Evolutionary conservation across 805 yeast species (phyloP).

Genomic region (Candida sithepensis): DNA sequence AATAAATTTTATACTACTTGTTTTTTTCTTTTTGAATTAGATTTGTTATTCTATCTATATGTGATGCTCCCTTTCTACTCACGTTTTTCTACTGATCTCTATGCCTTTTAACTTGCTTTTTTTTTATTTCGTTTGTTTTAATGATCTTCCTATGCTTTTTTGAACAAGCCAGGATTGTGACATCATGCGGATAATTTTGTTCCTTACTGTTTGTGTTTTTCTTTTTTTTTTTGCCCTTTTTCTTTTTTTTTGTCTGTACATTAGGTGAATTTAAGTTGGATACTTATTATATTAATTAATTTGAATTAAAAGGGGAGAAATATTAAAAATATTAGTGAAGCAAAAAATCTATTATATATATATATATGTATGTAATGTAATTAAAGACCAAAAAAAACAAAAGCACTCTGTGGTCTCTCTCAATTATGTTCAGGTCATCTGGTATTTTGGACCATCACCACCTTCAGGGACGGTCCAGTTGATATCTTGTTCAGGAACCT

Average conservation of each 20-base stretch:
- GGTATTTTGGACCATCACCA: constrained; percentile 97
- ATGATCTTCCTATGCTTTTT: background rate
- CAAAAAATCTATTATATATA: background rate
- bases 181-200: background rate
- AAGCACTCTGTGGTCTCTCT: no score
- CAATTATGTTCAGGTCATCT: constrained; percentile 68
- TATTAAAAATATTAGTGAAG: background rate
- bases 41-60: constrained; percentile 1
- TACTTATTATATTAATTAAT: background rate
- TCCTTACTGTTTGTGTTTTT: background rate
- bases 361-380: no score
- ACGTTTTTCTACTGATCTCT: background rate
- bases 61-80: background rate
- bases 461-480: constrained; percentile 99
- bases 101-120: background rate
- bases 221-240: background rate
- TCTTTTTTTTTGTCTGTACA: background rate
- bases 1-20: constrained; percentile 8
- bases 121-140: background rate
- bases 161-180: constrained; percentile 1
- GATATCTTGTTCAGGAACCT: constrained; percentile 92
- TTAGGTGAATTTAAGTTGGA: background rate
- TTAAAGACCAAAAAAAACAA: background rate
- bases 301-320: background rate
- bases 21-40: background rate